These are phyloP conservation scores for Talaromyces thailandensis DNA, from an alignment of 495 filamentous ascomycete species.

Conservation along the genomic window DNA sequence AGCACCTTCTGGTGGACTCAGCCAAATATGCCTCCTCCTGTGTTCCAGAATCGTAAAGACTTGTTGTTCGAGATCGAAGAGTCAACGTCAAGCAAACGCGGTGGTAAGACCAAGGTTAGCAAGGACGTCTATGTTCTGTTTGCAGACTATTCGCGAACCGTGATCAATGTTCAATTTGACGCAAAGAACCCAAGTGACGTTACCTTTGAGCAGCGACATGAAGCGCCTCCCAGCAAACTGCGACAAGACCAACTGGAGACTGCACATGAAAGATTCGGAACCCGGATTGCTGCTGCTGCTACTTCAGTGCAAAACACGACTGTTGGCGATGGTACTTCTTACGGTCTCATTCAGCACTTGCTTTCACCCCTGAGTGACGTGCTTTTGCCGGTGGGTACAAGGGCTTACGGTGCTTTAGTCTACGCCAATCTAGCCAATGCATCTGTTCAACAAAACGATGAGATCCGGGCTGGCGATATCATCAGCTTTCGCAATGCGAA, in stretches of 20 bases:
- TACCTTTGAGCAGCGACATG: conserved; percentile 75
- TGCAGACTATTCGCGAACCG: conserved; percentile 91
- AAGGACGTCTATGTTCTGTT: conserved; percentile 82
- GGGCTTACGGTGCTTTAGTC: conserved; percentile 84
- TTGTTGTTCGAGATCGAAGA: conserved; percentile 79
- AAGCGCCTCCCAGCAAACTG: conserved; percentile 67
- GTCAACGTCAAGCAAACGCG: conserved; percentile 54
- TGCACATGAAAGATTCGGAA: conserved; percentile 68
- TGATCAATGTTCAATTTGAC: conserved; percentile 77
- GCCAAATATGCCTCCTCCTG: conserved; percentile 61
- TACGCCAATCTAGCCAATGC: conserved; percentile 95
- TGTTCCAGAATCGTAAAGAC: conserved; percentile 75
- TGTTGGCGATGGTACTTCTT: conserved; percentile 76
- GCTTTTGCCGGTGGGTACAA: conserved; percentile 71
- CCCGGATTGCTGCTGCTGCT: conserved; percentile 60
- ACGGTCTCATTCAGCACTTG: conserved; percentile 68
- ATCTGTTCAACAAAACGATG: conserved; percentile 77
- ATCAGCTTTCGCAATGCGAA: conserved; percentile 88
- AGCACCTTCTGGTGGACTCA: conserved; percentile 77
- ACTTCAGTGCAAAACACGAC: conserved; percentile 62
- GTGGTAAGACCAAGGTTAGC: conserved; percentile 58
- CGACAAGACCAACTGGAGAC: conserved; percentile 93
- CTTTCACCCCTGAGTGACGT: conserved; percentile 63
- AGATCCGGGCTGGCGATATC: conserved; percentile 91
- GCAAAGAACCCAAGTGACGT: conserved; percentile 61